Percentiles rank a stretch among this genome's conserved stretches.
Conservation (phyloP, 495 filamentous ascomycete genomes). For the Aspergillus kassunensis region DNA sequence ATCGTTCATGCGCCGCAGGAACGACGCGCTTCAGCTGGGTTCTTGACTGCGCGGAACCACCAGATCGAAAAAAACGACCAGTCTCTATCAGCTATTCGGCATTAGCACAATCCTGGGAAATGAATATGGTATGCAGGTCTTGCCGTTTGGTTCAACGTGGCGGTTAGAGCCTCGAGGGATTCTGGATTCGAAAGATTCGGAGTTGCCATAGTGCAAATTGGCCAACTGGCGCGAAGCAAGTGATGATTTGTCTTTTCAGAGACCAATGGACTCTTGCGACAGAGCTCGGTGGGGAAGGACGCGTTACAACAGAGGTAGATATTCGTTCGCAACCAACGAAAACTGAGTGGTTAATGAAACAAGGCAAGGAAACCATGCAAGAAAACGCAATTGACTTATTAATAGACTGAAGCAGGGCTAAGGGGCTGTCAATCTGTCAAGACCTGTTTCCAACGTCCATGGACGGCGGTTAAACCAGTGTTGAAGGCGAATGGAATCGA, state of each 20-base stretch:
- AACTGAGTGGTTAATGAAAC: background rate
- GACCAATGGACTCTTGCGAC: background rate
- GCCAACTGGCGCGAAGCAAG: background rate
- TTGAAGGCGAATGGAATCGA: slow-evolving; percentile 5
- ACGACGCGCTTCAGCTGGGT: slow-evolving; percentile 40
- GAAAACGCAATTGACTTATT: slow-evolving; percentile 9
- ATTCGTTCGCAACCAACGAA: background rate
- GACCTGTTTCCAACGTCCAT: background rate
- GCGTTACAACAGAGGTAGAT: background rate
- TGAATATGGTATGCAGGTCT: background rate
- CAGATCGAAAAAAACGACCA: slow-evolving; percentile 42
- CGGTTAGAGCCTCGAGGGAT: slow-evolving; percentile 39
- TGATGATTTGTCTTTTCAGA: background rate
- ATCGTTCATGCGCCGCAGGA: slow-evolving; percentile 42
- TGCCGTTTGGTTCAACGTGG: slow-evolving; percentile 46
- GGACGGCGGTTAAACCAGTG: background rate
- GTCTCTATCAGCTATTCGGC: slow-evolving; percentile 43
- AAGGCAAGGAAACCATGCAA: background rate
- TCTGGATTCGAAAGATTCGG: slow-evolving; percentile 35
- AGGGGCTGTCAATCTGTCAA: background rate
- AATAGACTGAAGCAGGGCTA: background rate
- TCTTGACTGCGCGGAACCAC: slow-evolving; percentile 32
- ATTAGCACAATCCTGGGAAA: slow-evolving; percentile 27
- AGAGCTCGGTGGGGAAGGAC: background rate
- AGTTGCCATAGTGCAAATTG: slow-evolving; percentile 25